A percentile compares a stretch with the other conserved stretches of the same genome.
Conservation (phyloP, 352 stramenopile genomes). For the Phytophthora sansomeana region DNA sequence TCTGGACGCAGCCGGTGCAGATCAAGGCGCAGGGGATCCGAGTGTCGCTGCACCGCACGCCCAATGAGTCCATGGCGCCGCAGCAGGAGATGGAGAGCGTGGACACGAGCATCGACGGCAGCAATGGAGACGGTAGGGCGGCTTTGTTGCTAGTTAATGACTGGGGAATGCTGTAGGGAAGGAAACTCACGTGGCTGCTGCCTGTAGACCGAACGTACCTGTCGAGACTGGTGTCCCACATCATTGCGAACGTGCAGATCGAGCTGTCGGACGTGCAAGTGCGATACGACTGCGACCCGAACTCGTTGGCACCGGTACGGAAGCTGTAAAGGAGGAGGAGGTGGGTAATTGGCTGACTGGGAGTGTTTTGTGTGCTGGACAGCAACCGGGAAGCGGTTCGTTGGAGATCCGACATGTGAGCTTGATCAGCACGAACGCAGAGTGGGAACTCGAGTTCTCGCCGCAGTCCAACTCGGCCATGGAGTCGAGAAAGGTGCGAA, state of each 20-base stretch:
- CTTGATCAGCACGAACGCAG: constrained; percentile 78
- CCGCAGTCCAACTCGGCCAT: constrained; percentile 78
- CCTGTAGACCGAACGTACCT: constrained; percentile 80
- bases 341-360: neutral
- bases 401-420: constrained; percentile 70
- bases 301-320: constrained; percentile 69
- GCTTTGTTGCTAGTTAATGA: neutral
- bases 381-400: constrained; percentile 74
- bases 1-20: constrained; percentile 87
- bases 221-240: constrained; percentile 81
- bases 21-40: constrained; percentile 79
- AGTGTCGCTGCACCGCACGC: constrained; percentile 72
- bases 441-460: constrained; percentile 83
- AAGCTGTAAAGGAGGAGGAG: neutral
- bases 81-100: constrained; percentile 20
- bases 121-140: constrained; percentile 47
- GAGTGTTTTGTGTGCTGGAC: constrained; percentile 10
- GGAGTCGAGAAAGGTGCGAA: constrained; percentile 80
- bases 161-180: neutral
- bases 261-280: constrained; percentile 84
- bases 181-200: constrained; percentile 7
- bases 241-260: constrained; percentile 90
- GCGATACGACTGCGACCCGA: constrained; percentile 80
- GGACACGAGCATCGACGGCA: constrained; percentile 43
- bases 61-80: constrained; percentile 19